Evolutionary conservation across 495 filamentous ascomycete species (phyloP), one percentile per base, ranked within the genome.

Genomic region (Friedmanniomyces simplex): DNA sequence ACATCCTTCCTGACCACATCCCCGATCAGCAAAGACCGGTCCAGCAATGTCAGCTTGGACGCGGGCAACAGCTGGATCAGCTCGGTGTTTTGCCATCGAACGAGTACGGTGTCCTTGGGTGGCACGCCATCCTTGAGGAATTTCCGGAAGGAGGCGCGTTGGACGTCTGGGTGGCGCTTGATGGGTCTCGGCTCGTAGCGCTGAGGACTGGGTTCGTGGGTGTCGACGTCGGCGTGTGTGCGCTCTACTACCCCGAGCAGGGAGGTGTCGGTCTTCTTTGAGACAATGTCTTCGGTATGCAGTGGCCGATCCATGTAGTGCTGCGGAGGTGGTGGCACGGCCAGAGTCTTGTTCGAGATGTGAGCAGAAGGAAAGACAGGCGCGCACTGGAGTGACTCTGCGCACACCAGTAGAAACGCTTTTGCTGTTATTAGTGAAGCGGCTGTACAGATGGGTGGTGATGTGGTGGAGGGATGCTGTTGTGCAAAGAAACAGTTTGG

Each of bases 1-100:
- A 59, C 50, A 37, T 66, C 48, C 37, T 59, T 57, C 65, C 72
- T 72, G 51, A 74, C 71, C 14, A 73, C 57, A 57, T 74, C 71
- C 18, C 72, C 71, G 20, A 73, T 59, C 28, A 69, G 53, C 37
- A 73, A 56, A 16, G 59, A 57, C 4, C 72, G 63, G 52, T 73
- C 71, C 22, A 73, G 55, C 28, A 73, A 53, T 25, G 54, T 49
- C 30, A 74, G 61, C 18, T 64, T 54, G 0, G 57, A 32, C 48
- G 66, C 60, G 0, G 57, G 65, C n/a, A 71, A 62, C 12, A 74
- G 65, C 36, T 68, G 56, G 1, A 63, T 55, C 8, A 45, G 21
- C 36, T 46, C n/a, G 12, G 50, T 46, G 34, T 54, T 56, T 22
- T 67, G 57, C 70, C 70, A 73, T 18, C 53, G 42, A 22, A 72